Base-by-base conservation (phyloP, 306 rosid genomes). In the Cucumis hystrix region DNA sequence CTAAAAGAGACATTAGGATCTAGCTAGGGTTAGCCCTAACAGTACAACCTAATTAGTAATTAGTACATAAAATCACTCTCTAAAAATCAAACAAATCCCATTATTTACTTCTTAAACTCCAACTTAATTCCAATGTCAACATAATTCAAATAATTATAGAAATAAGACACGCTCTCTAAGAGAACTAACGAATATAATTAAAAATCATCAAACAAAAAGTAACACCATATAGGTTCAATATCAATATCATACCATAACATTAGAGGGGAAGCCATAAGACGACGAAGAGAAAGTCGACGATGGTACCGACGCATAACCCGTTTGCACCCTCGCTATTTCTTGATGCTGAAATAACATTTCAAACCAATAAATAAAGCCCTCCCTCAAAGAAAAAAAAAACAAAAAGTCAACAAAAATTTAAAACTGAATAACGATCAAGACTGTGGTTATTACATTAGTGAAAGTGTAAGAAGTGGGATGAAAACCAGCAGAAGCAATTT, bases 281-380 rank as follows among this genome's bases (percentile, higher is more conserved):
- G 92, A 25, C 35, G 97, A 82, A 76, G 96, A 87, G 14, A 97
- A 83, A 30, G 93, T 81, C 4, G 97, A 88, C 45, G 91, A 85
- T 35, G 86, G 64, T 17, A 73, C 45, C 15, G 96, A 83, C 39
- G 92, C 78, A 84, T 89, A 90, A 75, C 91, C 82, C 74, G 95
- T 49, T 65, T 91, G 97, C 60, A 83, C 79, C 79, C 88, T 88
- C 79, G 84, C 83, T 74, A 89, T 88, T 8, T 71, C 76, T 0
- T 25, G 60, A 25, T 71, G 60, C 76, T 71, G 8, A 67, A 65
- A 68, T 3, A 40, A 39, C 4, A 21, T n/a, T 4, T 47, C 5
- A 57, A 52, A 62, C n/a, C 28, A 8, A n/a, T 13, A 76, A 8
- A n/a, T 13, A 45, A 47, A 47, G 1, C 4, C 5, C 6, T 0